A percentile compares a stretch with the other conserved stretches of the same genome.
Conservation (phyloP, 805 yeast genomes). For the Torulaspora franciscae region DNA sequence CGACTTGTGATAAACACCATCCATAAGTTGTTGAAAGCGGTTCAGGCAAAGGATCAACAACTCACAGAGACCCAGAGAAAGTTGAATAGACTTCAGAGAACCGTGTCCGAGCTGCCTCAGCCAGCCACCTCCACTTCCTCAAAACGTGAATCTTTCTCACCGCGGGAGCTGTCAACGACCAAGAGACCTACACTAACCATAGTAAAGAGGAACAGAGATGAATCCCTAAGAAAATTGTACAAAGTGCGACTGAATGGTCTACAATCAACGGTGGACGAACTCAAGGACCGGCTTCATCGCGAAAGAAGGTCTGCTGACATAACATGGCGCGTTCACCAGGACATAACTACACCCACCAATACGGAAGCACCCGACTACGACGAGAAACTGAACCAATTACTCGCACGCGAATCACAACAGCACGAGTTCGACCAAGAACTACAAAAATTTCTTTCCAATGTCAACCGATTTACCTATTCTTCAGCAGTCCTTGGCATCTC, state of each 20-base stretch:
- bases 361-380: background rate
- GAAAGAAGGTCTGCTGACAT: conserved; percentile 8
- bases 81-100: background rate
- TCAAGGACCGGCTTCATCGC: conserved; percentile 8
- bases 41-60: conserved; percentile 16
- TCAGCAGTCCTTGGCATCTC: conserved; percentile 11
- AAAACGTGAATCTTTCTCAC: background rate
- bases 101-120: background rate
- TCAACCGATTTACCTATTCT: conserved; percentile 16
- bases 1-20: conserved; percentile 22
- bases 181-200: background rate
- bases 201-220: background rate
- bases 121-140: background rate
- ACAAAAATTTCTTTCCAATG: conserved; percentile 8
- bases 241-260: conserved; percentile 14
- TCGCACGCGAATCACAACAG: background rate
- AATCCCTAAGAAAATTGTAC: conserved; percentile 6
- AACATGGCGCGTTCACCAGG: conserved; percentile 62
- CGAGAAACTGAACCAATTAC: conserved; percentile 8
- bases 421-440: conserved; percentile 7
- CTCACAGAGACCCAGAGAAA: conserved; percentile 6
- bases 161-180: background rate
- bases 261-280: conserved; percentile 15
- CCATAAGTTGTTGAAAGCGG: conserved; percentile 18
- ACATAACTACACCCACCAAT: conserved; percentile 46